Evolutionary conservation across 1,139 yeast species (phyloP), one percentile per base, ranked within the genome.

Genomic region (Hanseniaspora uvarum): DNA sequence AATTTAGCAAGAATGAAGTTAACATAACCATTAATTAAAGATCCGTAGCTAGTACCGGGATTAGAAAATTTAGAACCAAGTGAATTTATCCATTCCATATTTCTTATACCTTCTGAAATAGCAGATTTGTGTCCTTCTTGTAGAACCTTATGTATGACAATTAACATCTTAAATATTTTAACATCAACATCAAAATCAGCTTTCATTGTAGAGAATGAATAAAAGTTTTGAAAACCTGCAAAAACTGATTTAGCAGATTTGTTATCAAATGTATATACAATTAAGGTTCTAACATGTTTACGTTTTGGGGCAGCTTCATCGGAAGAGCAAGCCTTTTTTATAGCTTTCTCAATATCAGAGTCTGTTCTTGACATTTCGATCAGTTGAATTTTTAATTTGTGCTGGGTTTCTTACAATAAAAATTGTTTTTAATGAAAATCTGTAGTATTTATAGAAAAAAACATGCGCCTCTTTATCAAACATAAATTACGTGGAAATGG

Each of bases 181-280:
- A 88, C 76, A 61, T 87, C 95, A 62, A 85, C 92, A 55, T 79
- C 77, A 31, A 23, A 45, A 5, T 28, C 23, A 39, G 34, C 24
- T 24, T 37, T 41, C 8, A 44, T 12, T 11, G 53, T 26, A 11
- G 37, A 26, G 23, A 26, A n/a, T 14, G 26, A 31, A n/a, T 34
- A 3, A 41, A 40, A 41, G 21, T 18, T 19, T 33, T 49, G 46
- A 18, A 41, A 28, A 2, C 26, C 46, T 14, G 14, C 24, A 60
- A 83, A 88, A 58, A 88, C 72, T 1, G 96, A 95, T 61, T 83
- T 75, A 5, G 95, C 82, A 52, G 88, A 81, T 65, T 86, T 85
- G 63, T 87, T 94, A 67, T 92, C 98, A 96, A 97, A 89, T 2
- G 96, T 86, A 68, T 83, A 88, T 39, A 92, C 95, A 58, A 88